Base-by-base conservation (phyloP, 2,329 filamentous ascomycete genomes). In the Davidsoniella australis region DNA sequence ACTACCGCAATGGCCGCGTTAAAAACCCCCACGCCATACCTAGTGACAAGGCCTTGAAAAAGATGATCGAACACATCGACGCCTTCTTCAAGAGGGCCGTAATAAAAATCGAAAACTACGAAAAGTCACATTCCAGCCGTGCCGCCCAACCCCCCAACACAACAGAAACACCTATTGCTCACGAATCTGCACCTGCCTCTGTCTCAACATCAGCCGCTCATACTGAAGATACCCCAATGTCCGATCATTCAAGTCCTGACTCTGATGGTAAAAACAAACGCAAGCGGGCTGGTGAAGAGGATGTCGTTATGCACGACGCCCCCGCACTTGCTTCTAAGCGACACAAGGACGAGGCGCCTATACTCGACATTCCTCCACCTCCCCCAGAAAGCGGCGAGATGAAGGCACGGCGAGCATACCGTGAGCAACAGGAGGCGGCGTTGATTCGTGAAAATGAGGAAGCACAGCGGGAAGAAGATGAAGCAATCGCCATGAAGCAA, bases 1-100 rank as follows among this genome's bases (percentile, higher is more conserved):
- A 96, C 62, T 95, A 85, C 66, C 94, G 94, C 62, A 82, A 89
- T 59, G 77, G 79, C 44, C 80, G 86, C n/a, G 87, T 95, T 8
- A 73, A 77, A 42, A 81, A 95, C 58, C 89, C 87, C 0, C 85
- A 77, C 10, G 60, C 61, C n/a, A 58, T 61, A 45, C 80, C 95
- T 55, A 75, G 73, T 24, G 75, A 83, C 36, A 88, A 85, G 60
- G 84, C 91, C 58, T 75, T 81, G 57, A 81, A 80, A 60, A 85
- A 87, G 55, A 76, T 95, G 52, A 94, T 85, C 65, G 80, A 76
- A 51, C 86, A 82, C 59, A 86, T 88, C 51, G 81, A 83, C 54
- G 80, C 87, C 46, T 96, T 82, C 62, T 81, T 95, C 59, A 85
- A 93, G 53, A 88, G 86, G 59, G 88, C 86, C 0, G 79, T 89